Evolutionary conservation across 805 yeast species (phyloP).

Genomic region (Millerozyma miso): DNA sequence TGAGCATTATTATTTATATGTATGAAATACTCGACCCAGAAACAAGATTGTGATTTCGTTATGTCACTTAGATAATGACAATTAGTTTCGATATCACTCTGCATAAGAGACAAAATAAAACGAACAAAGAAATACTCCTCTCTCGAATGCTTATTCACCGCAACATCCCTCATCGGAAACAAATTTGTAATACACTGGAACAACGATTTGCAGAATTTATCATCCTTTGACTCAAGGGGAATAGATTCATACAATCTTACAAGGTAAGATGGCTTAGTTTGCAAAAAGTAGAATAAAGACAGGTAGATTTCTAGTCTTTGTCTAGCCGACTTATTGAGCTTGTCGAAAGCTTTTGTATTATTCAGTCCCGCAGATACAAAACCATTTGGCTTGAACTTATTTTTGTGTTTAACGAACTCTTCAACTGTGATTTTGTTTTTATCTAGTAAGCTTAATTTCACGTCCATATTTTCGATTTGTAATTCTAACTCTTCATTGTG

Average conservation of each 20-base stretch:
- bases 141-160: conserved; percentile 42
- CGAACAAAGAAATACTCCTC: conserved; percentile 69
- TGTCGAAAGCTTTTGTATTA: conserved; percentile 22
- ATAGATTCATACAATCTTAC: conserved; percentile 45
- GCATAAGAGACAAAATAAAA: conserved; percentile 47
- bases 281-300: conserved; percentile 74
- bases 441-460: conserved; percentile 72
- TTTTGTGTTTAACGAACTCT: conserved; percentile 51
- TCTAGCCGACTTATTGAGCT: conserved; percentile 37
- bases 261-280: conserved; percentile 76
- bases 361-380: conserved; percentile 13
- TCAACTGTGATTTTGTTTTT: conserved; percentile 77
- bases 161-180: conserved; percentile 28
- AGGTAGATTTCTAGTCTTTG: conserved; percentile 66
- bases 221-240: conserved; percentile 20
- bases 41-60: conserved; percentile 30
- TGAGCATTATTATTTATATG: conserved; percentile 44
- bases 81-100: conserved; percentile 32
- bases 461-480: conserved; percentile 70
- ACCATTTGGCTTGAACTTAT: conserved; percentile 25
- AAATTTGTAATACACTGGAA: conserved; percentile 19
- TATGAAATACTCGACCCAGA: conserved; percentile 44
- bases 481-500: conserved; percentile 68
- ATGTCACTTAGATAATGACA: conserved; percentile 30
- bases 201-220: conserved; percentile 18